Conservation (phyloP, 2,329 filamentous ascomycete species). For the Pseudocercospora pini-densiflorae region DNA sequence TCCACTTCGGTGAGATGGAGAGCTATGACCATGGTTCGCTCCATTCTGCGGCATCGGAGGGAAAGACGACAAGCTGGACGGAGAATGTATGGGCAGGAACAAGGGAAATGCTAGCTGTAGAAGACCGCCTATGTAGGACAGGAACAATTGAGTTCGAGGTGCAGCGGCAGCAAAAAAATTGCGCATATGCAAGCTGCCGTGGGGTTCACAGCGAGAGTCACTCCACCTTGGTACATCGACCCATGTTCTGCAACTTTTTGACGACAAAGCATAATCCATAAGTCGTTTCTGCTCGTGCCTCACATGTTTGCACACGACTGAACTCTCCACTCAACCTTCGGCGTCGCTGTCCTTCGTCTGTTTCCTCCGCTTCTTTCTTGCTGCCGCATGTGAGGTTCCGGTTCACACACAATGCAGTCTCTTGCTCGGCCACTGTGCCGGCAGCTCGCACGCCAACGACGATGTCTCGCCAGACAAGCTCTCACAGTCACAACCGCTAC, state of each 20-base stretch:
- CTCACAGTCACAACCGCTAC: conserved; percentile 13
- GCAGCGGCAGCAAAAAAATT: background rate
- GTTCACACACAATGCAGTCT: conserved; percentile 15
- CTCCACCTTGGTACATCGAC: background rate
- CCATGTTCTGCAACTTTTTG: background rate
- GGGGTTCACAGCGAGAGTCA: background rate
- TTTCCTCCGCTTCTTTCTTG: background rate
- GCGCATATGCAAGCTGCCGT: background rate
- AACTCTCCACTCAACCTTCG: background rate
- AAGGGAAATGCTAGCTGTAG: background rate
- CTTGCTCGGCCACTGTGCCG: conserved; percentile 24
- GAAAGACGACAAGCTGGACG: background rate
- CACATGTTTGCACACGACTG: background rate
- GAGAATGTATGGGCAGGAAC: background rate
- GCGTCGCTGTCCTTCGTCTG: background rate
- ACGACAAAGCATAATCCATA: background rate
- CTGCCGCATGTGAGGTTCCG: background rate
- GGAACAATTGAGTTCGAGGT: background rate
- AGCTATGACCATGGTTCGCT: background rate
- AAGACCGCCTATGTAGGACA: background rate
- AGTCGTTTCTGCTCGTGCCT: background rate
- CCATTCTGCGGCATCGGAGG: background rate
- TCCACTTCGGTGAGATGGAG: background rate
- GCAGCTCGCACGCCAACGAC: conserved; percentile 24
- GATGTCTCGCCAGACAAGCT: conserved; percentile 7